Percentiles rank a stretch among this genome's conserved stretches.
Evolutionary conservation across 2,329 filamentous ascomycete species (phyloP).

Genomic region (Graphilbum fragrans): DNA sequence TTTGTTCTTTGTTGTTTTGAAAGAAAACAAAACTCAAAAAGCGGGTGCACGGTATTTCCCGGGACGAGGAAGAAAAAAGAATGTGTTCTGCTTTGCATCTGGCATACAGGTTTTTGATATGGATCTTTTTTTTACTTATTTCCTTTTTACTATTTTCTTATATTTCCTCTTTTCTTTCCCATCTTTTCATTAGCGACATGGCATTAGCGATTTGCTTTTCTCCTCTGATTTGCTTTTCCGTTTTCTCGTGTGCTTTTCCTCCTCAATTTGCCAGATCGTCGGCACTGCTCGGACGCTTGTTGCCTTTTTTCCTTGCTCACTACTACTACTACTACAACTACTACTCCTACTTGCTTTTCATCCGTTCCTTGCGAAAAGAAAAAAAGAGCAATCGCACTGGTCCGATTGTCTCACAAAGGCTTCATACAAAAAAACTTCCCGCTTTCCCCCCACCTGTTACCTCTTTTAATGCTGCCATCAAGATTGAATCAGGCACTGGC

Average conservation of each 20-base stretch:
- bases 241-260: not conserved
- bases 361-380: not conserved
- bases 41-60: constrained; percentile 19
- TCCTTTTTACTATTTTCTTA: constrained; percentile 16
- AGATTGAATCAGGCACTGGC: not conserved
- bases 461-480: not conserved
- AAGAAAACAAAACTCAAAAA: constrained; percentile 4
- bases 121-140: constrained; percentile 10
- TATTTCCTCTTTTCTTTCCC: constrained; percentile 8
- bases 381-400: not conserved
- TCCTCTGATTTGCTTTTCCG: constrained; percentile 17
- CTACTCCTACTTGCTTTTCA: not conserved
- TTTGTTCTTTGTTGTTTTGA: constrained; percentile 2
- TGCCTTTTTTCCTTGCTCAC: not conserved
- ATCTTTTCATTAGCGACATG: constrained; percentile 26
- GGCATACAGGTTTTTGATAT: constrained; percentile 23
- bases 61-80: constrained; percentile 16
- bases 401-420: not conserved
- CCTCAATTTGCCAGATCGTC: not conserved
- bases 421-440: not conserved
- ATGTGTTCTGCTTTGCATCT: constrained; percentile 32
- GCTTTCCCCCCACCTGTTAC: not conserved
- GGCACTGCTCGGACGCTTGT: not conserved
- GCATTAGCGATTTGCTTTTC: constrained; percentile 32
- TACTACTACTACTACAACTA: not conserved